These are phyloP conservation scores for Cyclotella baltica DNA, from an alignment of 108 stramenopile species.

Conservation along the genomic window DNA sequence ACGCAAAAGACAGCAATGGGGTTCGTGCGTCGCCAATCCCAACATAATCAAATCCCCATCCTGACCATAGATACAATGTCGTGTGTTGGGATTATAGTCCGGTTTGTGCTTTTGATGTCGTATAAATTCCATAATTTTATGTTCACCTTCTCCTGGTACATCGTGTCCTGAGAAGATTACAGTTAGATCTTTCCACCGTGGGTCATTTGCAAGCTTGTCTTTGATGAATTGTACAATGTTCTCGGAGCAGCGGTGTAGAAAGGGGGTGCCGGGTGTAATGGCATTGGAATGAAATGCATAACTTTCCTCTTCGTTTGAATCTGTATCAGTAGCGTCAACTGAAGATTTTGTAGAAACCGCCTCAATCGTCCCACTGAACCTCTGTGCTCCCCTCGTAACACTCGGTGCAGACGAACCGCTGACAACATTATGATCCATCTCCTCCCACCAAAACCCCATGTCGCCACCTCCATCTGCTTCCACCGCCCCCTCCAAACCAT, in stretches of 20 bases:
- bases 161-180: constrained; percentile 97
- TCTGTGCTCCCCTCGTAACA: constrained; percentile 31
- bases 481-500: constrained; percentile 30
- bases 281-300: constrained; percentile 94
- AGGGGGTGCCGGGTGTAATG: constrained; percentile 99
- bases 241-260: constrained; percentile 84
- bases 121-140: constrained; percentile 99
- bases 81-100: constrained; percentile 89
- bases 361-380: constrained; percentile 52
- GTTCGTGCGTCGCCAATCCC: constrained; percentile 97
- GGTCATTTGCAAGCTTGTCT: constrained; percentile 79
- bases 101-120: constrained; percentile 71
- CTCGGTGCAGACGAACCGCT: background rate
- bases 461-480: constrained; percentile 55
- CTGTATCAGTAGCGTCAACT: background rate
- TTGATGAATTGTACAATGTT: constrained; percentile 76
- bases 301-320: constrained; percentile 8
- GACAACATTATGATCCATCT: background rate
- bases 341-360: constrained; percentile 24
- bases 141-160: constrained; percentile 99
- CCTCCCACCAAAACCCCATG: constrained; percentile 35
- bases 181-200: constrained; percentile 82
- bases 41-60: constrained; percentile 99
- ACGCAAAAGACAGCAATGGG: constrained; percentile 90
- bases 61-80: constrained; percentile 98